Conservation (phyloP, 768 basidiomycete genomes). For the Podaxis sp. region DNA sequence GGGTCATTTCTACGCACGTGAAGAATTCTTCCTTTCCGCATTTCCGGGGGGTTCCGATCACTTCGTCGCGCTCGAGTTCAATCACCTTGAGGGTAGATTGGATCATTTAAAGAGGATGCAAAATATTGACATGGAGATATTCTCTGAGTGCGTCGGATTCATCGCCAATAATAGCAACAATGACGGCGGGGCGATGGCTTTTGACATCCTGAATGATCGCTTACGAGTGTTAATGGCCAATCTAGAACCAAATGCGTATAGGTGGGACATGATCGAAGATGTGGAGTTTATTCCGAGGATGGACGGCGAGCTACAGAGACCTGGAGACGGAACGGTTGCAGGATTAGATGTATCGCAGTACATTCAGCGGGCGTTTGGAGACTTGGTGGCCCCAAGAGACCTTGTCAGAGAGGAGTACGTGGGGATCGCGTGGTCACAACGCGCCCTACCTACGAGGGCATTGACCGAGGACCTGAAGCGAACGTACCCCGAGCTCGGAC, state of each 20-base stretch:
- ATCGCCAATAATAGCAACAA: constrained; percentile 1
- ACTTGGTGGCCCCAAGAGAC: constrained; percentile 16
- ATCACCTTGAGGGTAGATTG: neutral
- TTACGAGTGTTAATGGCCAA: neutral
- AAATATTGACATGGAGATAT: constrained; percentile 7
- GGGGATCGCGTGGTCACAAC: constrained; percentile 26
- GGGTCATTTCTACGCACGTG: neutral
- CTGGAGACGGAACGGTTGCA: neutral
- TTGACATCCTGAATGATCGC: constrained; percentile 2
- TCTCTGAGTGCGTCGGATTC: neutral
- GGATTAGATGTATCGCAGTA: constrained; percentile 5
- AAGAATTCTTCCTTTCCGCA: neutral
- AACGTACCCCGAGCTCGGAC: constrained; percentile 19
- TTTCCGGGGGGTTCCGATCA: neutral
- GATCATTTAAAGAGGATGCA: neutral
- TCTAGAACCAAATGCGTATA: neutral
- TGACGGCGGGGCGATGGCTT: neutral
- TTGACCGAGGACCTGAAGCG: constrained; percentile 16
- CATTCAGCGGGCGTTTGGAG: neutral
- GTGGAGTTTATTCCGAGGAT: neutral
- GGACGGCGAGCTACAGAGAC: neutral
- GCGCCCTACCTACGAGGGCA: constrained; percentile 14
- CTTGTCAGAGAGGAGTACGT: constrained; percentile 18
- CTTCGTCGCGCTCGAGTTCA: constrained; percentile 2
- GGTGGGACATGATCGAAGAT: constrained; percentile 4